Percentiles rank a stretch among this genome's conserved stretches.
Evolutionary conservation across 169 alveolate species (phyloP).

Genomic region (Cyclospora cayetanensis): DNA sequence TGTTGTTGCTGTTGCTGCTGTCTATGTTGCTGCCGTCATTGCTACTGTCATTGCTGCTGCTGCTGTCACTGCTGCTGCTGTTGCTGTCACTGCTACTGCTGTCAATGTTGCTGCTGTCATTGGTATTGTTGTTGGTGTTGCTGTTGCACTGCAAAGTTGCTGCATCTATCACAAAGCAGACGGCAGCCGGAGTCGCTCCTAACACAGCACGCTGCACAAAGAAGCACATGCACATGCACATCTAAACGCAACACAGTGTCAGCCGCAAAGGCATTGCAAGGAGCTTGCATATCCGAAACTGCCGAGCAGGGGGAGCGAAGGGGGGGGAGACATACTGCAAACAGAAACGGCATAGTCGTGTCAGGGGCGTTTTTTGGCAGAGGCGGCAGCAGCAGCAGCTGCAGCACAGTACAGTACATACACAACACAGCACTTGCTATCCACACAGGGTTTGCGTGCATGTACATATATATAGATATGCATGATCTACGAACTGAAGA

Average conservation of each 20-base stretch:
- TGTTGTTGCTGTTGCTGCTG: neutral
- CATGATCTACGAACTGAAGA: too few relatives aligned
- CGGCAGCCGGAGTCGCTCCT: slow-evolving; percentile 45
- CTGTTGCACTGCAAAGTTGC: slow-evolving; percentile 10
- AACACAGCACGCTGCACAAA: slow-evolving; percentile 48
- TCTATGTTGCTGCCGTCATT: neutral
- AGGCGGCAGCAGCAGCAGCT: slow-evolving; percentile 54
- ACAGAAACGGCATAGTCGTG: neutral
- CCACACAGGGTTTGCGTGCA: too few relatives aligned
- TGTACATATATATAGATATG: too few relatives aligned
- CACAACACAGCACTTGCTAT: too few relatives aligned
- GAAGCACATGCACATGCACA: too few relatives aligned
- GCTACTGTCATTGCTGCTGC: too few relatives aligned
- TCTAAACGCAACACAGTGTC: too few relatives aligned
- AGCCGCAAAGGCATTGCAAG: too few relatives aligned
- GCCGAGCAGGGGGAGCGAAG: too few relatives aligned
- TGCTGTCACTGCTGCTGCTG: neutral
- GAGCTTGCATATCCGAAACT: too few relatives aligned
- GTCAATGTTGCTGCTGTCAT: slow-evolving; percentile 17
- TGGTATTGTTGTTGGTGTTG: slow-evolving; percentile 29
- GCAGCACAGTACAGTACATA: neutral
- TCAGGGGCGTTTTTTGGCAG: neutral
- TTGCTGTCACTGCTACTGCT: neutral
- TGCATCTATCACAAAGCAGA: slow-evolving; percentile 37
- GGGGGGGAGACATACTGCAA: neutral